These are phyloP conservation scores for Lenwebbia sp. DNA, from an alignment of 345 rosid species.

Conservation along the genomic window DNA sequence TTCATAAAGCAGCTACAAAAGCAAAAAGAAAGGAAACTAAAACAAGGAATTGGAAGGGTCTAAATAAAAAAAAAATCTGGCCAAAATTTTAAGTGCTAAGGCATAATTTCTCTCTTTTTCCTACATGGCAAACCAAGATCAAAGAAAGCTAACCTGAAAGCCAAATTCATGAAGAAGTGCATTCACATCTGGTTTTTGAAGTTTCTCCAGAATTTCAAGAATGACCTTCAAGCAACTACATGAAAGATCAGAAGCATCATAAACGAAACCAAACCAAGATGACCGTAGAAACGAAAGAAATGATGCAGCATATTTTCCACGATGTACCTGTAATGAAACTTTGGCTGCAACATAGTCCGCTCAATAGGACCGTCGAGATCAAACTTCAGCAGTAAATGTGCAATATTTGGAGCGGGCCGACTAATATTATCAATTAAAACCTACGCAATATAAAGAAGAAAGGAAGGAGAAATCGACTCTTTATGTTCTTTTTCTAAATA, in stretches of 20 bases:
- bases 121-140: background rate
- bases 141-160: constrained; percentile 51
- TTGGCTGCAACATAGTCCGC: constrained; percentile 78
- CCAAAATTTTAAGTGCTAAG: background rate
- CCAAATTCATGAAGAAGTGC: constrained; percentile 80
- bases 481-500: background rate
- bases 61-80: background rate
- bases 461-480: background rate
- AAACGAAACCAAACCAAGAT: background rate
- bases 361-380: constrained; percentile 73
- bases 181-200: constrained; percentile 68
- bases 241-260: constrained; percentile 1
- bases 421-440: constrained; percentile 74
- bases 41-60: background rate
- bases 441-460: constrained; percentile 23
- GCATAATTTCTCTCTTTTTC: background rate
- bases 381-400: constrained; percentile 87
- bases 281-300: background rate
- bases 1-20: constrained; percentile 72
- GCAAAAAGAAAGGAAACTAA: background rate
- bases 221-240: constrained; percentile 89
- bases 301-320: background rate
- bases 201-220: constrained; percentile 79
- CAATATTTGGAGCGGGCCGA: constrained; percentile 87
- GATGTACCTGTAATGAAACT: constrained; percentile 82